phyloP scores from a whole-genome alignment of 495 filamentous ascomycete species.

The Aspergillus saccharolyticus region DNA sequence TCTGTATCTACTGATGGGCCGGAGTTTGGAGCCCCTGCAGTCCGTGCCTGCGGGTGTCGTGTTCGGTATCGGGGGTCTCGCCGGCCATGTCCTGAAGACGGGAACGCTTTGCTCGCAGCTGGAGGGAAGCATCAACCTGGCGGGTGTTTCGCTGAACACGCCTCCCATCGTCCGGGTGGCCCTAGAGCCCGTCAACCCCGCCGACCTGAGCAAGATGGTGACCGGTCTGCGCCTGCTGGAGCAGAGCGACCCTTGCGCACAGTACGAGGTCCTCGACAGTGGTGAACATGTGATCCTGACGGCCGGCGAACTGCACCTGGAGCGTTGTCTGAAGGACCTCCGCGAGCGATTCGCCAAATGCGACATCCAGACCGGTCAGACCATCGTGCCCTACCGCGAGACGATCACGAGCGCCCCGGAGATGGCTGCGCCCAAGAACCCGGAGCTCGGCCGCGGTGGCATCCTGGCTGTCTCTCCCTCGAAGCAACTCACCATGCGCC shows the following conservation, averaged over 20 bases:
- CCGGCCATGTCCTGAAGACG: slow-evolving; percentile 87
- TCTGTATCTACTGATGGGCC: slow-evolving; percentile 94
- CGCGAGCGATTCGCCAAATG: slow-evolving; percentile 89
- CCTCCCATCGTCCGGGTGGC: slow-evolving; percentile 94
- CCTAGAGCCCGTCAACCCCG: slow-evolving; percentile 81
- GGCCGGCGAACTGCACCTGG: slow-evolving; percentile 89
- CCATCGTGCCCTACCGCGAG: slow-evolving; percentile 94
- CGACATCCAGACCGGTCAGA: slow-evolving; percentile 88
- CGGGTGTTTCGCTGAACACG: slow-evolving; percentile 70
- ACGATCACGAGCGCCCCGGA: slow-evolving; percentile 81
- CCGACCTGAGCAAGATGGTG: slow-evolving; percentile 90
- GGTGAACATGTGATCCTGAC: slow-evolving; percentile 95
- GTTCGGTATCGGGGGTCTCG: slow-evolving; percentile 91
- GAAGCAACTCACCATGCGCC: slow-evolving; percentile 72
- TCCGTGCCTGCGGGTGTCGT: slow-evolving; percentile 91
- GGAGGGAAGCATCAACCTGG: slow-evolving; percentile 86
- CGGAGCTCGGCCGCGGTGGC: slow-evolving; percentile 80
- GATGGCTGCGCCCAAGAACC: slow-evolving; percentile 84
- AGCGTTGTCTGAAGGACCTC: slow-evolving; percentile 91
- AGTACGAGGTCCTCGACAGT: slow-evolving; percentile 87
- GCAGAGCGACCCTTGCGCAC: slow-evolving; percentile 91
- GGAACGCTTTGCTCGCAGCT: slow-evolving; percentile 89
- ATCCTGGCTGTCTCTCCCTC: slow-evolving; percentile 71
- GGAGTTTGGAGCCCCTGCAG: slow-evolving; percentile 74
- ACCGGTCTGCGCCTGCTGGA: slow-evolving; percentile 80